Percentiles rank a stretch among this genome's conserved stretches.
These are phyloP conservation scores for Pyropia haitanensis DNA, from an alignment of 23 red algal genomes.

Conservation along the genomic window DNA sequence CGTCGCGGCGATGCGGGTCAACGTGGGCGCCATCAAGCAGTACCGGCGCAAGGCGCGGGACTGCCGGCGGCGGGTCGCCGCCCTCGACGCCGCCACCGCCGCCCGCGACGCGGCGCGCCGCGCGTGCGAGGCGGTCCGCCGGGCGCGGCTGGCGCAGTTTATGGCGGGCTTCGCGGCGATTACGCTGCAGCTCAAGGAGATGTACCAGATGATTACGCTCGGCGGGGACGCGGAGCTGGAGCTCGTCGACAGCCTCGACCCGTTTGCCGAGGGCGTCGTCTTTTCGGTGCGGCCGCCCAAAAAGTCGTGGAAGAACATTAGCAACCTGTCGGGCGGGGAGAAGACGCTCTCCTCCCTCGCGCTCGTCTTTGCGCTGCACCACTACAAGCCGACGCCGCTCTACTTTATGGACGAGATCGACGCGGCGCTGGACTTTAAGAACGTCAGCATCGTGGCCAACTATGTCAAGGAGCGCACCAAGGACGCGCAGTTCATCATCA, in stretches of 20 bases:
- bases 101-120: conserved; percentile 49
- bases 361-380: conserved; percentile 93
- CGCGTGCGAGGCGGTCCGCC: conserved; percentile 56
- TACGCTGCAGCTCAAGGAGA: conserved; percentile 79
- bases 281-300: conserved; percentile 97
- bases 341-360: conserved; percentile 91
- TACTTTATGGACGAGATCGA: conserved; percentile 99
- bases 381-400: conserved; percentile 87
- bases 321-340: conserved; percentile 92
- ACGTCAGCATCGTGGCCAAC: conserved; percentile 98
- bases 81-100: conserved; percentile 71
- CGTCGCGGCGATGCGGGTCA: conserved; percentile 38
- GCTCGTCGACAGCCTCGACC: conserved; percentile 92
- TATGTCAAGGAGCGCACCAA: conserved; percentile 92
- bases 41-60: conserved; percentile 73
- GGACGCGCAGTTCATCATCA: conserved; percentile 98
- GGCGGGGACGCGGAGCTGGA: conserved; percentile 97
- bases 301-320: conserved; percentile 98
- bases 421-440: conserved; percentile 94
- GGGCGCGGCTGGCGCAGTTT: conserved; percentile 68
- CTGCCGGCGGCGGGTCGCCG: conserved; percentile 32
- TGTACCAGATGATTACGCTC: conserved; percentile 99
- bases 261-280: conserved; percentile 92
- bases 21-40: conserved; percentile 51
- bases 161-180: conserved; percentile 83